Conservation (phyloP, 106 monocot species). For the Amphibolis antarctica region DNA sequence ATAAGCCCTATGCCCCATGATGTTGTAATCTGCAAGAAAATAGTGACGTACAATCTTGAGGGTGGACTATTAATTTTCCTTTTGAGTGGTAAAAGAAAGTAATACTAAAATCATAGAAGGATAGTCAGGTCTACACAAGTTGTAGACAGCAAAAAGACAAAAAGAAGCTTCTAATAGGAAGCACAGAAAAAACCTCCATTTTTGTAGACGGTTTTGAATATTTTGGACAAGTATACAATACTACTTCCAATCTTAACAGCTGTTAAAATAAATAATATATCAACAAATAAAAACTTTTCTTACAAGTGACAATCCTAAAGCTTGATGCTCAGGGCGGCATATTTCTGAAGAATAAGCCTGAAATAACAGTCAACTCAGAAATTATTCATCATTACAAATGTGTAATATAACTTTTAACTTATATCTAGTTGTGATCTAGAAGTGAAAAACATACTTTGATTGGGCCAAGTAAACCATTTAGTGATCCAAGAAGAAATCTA, state of each 20-base stretch:
- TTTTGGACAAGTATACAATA: no score
- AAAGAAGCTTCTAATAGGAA: no score
- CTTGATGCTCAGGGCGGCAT: slow-evolving; percentile 54
- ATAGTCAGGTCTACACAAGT: no score
- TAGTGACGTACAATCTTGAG: neutral
- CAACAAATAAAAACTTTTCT: no score
- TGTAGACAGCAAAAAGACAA: no score
- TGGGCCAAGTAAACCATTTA: slow-evolving; percentile 73
- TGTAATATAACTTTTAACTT: neutral
- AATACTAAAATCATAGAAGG: no score
- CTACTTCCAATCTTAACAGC: no score
- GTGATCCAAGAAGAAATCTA: slow-evolving; percentile 70
- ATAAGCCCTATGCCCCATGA: slow-evolving; percentile 52
- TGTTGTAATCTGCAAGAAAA: slow-evolving; percentile 36
- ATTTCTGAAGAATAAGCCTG: slow-evolving; percentile 80
- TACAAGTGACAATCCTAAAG: slow-evolving; percentile 67
- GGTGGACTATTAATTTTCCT: no score
- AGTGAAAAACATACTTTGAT: slow-evolving; percentile 35
- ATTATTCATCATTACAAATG: neutral
- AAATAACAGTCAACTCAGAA: neutral
- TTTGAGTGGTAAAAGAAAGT: neutral
- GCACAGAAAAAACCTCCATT: no score
- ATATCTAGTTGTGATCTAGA: neutral
- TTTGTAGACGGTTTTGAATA: no score
- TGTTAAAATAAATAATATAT: no score